Evolutionary conservation across 2,329 filamentous ascomycete species (phyloP), one percentile per base, ranked within the genome.

Genomic region (Lecanoromycetidae sp.): DNA sequence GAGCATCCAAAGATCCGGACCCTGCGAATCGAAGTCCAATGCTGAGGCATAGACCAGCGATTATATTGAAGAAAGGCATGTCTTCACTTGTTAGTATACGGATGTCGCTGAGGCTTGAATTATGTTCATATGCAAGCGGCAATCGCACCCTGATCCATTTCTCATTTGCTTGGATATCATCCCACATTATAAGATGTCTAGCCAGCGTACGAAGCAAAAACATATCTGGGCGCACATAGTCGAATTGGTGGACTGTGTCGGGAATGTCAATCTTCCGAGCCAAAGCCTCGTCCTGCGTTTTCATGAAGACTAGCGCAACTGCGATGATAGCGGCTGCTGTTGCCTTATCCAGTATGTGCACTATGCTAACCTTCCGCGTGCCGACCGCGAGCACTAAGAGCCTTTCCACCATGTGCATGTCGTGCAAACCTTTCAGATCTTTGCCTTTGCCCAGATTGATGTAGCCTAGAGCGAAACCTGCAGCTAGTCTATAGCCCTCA

Each of bases 391-490:
- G 76, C 0, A 82, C 76, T 38, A 98, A 73, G 9, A 98, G 71
- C 52, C 91, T 82, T 59, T 96, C 90, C 0, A 91, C 85, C 7
- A 98, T 76, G 38, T 81, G 79, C 87, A 98, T 94, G 58, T 96
- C 91, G 55, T 94, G 84, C 39, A 98, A 72, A 8, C 90, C 90
- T 59, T 82, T 82, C 23, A 96, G 71, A 57, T 95, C 84, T 51
- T 79, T 83, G 17, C 91, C 93, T 59, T 90, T 93, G 47, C 84
- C 91, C 1, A 98, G 70, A 61, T 98, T 98, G 64, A 98, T 95
- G 55, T 93, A 81, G 0, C 91, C 91, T 0, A 98, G 73, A 0
- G 93, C 83, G 57, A 95, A 94, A 0, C 91, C 93, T 15, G 93
- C 88, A 7, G 91, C 88, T 29, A 98, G 74, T 33, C 93, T 80